Conservation (phyloP, 345 rosid genomes). For the Punica granatum region DNA sequence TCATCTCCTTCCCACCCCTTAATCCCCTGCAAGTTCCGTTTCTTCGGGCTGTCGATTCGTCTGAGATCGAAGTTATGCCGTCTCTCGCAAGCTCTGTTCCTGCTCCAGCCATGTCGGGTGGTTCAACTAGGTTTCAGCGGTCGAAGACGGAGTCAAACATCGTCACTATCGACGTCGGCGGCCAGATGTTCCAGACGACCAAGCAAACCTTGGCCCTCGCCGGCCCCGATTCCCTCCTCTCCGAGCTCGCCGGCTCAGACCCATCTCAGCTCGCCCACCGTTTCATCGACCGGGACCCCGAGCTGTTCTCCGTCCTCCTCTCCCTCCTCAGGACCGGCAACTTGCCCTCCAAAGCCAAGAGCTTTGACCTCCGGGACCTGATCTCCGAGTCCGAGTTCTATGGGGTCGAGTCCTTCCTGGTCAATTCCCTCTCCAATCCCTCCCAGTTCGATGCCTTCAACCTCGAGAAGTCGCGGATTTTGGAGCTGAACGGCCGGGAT, state of each 20-base stretch:
- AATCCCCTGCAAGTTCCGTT: background rate
- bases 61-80: constrained; percentile 12
- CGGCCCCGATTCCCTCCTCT: constrained; percentile 58
- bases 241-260: constrained; percentile 34
- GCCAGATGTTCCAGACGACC: constrained; percentile 72
- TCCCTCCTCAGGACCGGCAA: constrained; percentile 75
- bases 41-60: background rate
- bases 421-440: constrained; percentile 46
- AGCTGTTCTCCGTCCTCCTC: constrained; percentile 59
- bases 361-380: constrained; percentile 56
- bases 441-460: constrained; percentile 71
- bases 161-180: constrained; percentile 68
- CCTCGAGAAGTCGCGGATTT: constrained; percentile 47
- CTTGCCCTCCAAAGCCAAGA: constrained; percentile 61
- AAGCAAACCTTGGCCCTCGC: constrained; percentile 60
- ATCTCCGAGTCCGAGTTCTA: constrained; percentile 75
- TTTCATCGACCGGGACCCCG: constrained; percentile 90
- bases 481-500: constrained; percentile 68
- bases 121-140: background rate
- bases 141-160: constrained; percentile 20
- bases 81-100: constrained; percentile 6
- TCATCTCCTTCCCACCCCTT: background rate
- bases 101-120: background rate
- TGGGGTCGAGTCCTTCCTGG: constrained; percentile 51
- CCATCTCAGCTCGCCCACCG: constrained; percentile 20